phyloP scores from a whole-genome alignment of 805 yeast genomes.

The Metschnikowia picachoensis region DNA sequence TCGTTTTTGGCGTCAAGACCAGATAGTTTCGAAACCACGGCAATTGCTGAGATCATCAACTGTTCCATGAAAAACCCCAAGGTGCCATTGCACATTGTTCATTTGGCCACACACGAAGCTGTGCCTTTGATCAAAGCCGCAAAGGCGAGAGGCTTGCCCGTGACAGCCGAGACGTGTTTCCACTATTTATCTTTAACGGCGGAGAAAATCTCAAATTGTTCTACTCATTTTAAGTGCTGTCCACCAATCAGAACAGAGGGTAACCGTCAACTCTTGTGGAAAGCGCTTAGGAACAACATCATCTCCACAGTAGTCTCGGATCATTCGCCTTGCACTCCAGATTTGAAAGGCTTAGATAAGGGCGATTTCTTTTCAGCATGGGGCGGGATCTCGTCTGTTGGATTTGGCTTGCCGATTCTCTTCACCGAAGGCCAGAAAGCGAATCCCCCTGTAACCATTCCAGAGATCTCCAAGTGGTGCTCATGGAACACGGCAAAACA shows the following conservation, averaged over 20 bases:
- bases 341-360: slow-evolving; percentile 70
- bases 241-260: slow-evolving; percentile 84
- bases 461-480: slow-evolving; percentile 77
- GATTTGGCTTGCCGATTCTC: slow-evolving; percentile 79
- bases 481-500: slow-evolving; percentile 80
- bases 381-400: slow-evolving; percentile 96
- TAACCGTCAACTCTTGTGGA: slow-evolving; percentile 74
- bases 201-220: slow-evolving; percentile 70
- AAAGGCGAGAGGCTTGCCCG: slow-evolving; percentile 51
- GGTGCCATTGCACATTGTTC: slow-evolving; percentile 83
- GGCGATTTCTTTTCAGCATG: slow-evolving; percentile 92
- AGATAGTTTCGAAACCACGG: slow-evolving; percentile 80
- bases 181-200: slow-evolving; percentile 80
- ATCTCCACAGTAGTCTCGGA: slow-evolving; percentile 89
- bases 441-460: slow-evolving; percentile 46
- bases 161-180: slow-evolving; percentile 91
- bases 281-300: slow-evolving; percentile 59
- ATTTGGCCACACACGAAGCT: slow-evolving; percentile 81
- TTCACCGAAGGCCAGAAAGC: slow-evolving; percentile 67
- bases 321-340: slow-evolving; percentile 95
- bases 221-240: slow-evolving; percentile 88
- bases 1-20: slow-evolving; percentile 84
- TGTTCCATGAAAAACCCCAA: slow-evolving; percentile 56
- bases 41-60: slow-evolving; percentile 66
- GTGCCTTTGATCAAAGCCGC: slow-evolving; percentile 71